Evolutionary conservation across 1,284 basidiomycete species (phyloP), one percentile per base, ranked within the genome.

Genomic region (Ceratobasidium sp.): DNA sequence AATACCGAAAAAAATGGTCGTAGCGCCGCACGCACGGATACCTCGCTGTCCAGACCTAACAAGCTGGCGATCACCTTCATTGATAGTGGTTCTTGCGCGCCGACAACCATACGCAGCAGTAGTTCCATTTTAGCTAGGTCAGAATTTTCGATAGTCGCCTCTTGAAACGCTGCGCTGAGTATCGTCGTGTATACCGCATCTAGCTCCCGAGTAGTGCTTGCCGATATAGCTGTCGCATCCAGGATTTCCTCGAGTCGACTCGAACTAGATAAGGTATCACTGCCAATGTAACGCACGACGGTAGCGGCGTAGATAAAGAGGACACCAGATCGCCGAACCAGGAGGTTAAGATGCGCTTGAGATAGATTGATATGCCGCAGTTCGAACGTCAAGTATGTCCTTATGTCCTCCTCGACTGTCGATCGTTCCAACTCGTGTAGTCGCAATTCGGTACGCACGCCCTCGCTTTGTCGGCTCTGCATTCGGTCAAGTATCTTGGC

Each of bases 281-380:
- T 35, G 14, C 4, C 23, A 4, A 60, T 14, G 20, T 60, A 60
- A 7, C 57, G 57, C 10, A 35, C 57, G 14, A 60, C 57, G 30
- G 57, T 60, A 14, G 57, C 57, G 16, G 57, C 57, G 14, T 35
- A 60, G 27, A 60, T 60, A 60, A 60, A 60, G 8, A 60, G 57
- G 6, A 60, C 57, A 4, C 57, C 57, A 20, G 57, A 60, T 16
- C 33, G 57, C 23, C 35, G 10, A 16, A 60, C 57, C 33, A 60
- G 33, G 14, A 18, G 2, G 14, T 60, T 10, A 14, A 60, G 7
- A 14, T 60, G 30, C 33, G 30, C 30, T 16, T 10, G 14, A 8
- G 57, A 35, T 14, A 60, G 23, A 14, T 35, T 60, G 30, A 60
- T 60, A 35, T 12, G 16, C 3, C 57, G 27, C 12, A 60, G 33